Evolutionary conservation across 2,329 filamentous ascomycete species (phyloP), one percentile per base, ranked within the genome.

Genomic region (Diaporthe sp.): DNA sequence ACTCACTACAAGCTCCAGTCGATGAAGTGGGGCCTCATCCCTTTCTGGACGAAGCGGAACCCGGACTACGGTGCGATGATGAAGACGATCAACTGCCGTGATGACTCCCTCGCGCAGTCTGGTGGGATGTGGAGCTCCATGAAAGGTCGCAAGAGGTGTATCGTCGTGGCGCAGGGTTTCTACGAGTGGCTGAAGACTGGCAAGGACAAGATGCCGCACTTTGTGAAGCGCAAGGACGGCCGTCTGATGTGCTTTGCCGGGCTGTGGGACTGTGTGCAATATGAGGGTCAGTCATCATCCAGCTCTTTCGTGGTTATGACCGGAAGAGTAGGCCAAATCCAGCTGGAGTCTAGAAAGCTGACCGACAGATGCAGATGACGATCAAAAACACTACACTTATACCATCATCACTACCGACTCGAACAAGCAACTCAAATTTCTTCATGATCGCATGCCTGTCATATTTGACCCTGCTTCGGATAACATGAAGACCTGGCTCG

Each of bases 391-490:
- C 7, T 98, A 96, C 82, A 97, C 95, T 0, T 99, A 98, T 83
- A 96, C 96, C 2, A 91, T 99, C 81, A 96, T 98, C 82, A 99
- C 97, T 1, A 98, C 96, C 1, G 90, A 93, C 75, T 94, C 95
- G 10, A 98, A 96, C 80, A 87, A 92, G 76, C 93, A 96, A 81
- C 87, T 98, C 66, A 92, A 88, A 38, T 98, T 98, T 78, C 87
- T 99, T 25, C 97, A 99, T 81, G 93, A 97, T 80, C 92, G 97
- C 22, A 99, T 99, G 97, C 97, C 97, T 0, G 96, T 98, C 8
- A 94, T 98, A 40, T 83, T 99, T 0, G 92, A 98, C 8, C 91
- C 94, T 6, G 92, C 91, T 5, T 95, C 93, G 0, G 89, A 94
- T 1, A 89, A 87, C 15, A 87, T 98, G 80, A 89, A 86, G 71